Evolutionary conservation across 495 filamentous ascomycete genomes (phyloP), one percentile per base, ranked within the genome.

Genomic region (Penicillium manginii): DNA sequence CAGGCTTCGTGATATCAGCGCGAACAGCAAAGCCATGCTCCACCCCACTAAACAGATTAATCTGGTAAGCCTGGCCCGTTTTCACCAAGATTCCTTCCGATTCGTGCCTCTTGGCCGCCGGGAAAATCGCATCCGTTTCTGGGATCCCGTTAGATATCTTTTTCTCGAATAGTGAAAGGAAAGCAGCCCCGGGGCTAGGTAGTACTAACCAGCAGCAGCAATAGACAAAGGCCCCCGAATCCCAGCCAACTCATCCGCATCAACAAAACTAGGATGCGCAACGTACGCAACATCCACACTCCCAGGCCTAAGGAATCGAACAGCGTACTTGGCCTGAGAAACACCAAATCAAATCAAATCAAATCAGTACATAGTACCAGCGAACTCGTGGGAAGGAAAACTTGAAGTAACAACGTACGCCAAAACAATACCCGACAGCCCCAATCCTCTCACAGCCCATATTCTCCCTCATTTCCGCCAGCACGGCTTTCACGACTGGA

Each of bases 401-500:
- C 21, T 15, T 7, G 18, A 22, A n/a, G 18, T 2, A 50, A 26
- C 2, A 21, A 54, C 65, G 29, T 60, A 65, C 65, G 11, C 90
- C 91, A 65, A 92, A 93, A 76, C 91, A 93, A 77, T 93, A 92
- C 9, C 91, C 91, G 2, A 88, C 80, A 39, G 78, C 82, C 1
- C 86, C 91, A 40, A 93, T 70, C 62, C 81, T 84, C 72, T 85
- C 84, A 43, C 80, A 59, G 70, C 84, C 83, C 11, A 84, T 65
- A 19, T 66, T 66, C 3, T 58, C 69, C 55, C 78, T 79, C 68
- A 90, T 74, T 61, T 83, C 81, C 17, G 74, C 74, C 51, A 90
- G 68, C 15, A 82, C 69, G 2, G 73, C 69, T 18, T 81, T 73
- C 46, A 91, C 73, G 54, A 89, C 81, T 3, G 84, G 83, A 50